These are phyloP conservation scores for Vaccinium myrtillus DNA, from an alignment of 148 eudicot genomes.

Conservation along the genomic window DNA sequence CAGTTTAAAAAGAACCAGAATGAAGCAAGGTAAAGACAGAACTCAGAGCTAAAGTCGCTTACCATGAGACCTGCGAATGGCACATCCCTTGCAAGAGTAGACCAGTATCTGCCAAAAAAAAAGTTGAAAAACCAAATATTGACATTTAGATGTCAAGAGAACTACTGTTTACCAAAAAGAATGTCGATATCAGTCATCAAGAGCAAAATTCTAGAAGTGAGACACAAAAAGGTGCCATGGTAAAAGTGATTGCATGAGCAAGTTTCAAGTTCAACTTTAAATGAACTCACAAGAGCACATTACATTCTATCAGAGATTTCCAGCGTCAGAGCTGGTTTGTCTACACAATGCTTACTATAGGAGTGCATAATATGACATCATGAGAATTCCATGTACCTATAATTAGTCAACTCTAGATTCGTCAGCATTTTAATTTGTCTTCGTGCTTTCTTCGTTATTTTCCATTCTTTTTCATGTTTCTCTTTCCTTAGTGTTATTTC, in stretches of 20 bases:
- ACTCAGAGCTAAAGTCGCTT: conserved; percentile 10
- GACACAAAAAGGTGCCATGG: background rate
- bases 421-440: background rate
- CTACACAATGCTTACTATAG: background rate
- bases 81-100: conserved; percentile 93
- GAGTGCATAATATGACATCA: background rate
- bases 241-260: background rate
- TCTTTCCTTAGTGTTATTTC: background rate
- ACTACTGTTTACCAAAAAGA: background rate
- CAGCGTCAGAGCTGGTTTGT: background rate
- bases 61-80: conserved; percentile 99
- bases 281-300: background rate
- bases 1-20: conserved; percentile 1
- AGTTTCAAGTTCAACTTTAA: conserved; percentile 3
- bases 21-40: conserved; percentile 8
- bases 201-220: background rate
- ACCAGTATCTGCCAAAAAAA: conserved; percentile 63
- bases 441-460: background rate
- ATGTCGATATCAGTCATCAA: background rate
- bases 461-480: too few relatives aligned
- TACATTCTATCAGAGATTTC: background rate
- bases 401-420: background rate
- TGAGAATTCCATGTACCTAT: background rate
- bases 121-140: background rate
- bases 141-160: background rate